Percentiles rank a stretch among this genome's conserved stretches.
phyloP scores from a whole-genome alignment of 1,284 basidiomycete species.

The Xerocomus cyaneibrunnescens region DNA sequence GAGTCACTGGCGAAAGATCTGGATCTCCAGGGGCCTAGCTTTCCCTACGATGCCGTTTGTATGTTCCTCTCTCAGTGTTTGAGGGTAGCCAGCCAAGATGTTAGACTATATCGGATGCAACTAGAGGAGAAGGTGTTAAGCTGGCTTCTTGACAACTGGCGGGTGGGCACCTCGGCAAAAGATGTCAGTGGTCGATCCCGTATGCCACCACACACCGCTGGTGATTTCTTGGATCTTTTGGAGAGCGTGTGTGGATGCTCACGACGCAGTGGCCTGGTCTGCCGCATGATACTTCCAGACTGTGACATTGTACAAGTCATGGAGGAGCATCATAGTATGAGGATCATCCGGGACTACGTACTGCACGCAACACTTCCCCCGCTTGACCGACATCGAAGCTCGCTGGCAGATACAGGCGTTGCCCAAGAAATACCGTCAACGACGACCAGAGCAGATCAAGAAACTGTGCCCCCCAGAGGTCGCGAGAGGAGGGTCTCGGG shows the following conservation, averaged over 20 bases:
- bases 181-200: slow-evolving; percentile 40
- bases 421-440: slow-evolving; percentile 6
- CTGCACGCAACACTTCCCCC: slow-evolving; percentile 62
- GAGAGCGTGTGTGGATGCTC: slow-evolving; percentile 59
- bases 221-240: slow-evolving; percentile 65
- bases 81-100: slow-evolving; percentile 70
- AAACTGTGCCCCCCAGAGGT: slow-evolving; percentile 45
- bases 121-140: slow-evolving; percentile 80
- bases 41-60: slow-evolving; percentile 86
- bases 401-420: not conserved
- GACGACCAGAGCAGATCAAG: slow-evolving; percentile 21
- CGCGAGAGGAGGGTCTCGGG: slow-evolving; percentile 66
- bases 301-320: slow-evolving; percentile 62
- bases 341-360: slow-evolving; percentile 67
- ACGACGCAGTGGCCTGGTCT: slow-evolving; percentile 46
- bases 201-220: slow-evolving; percentile 51
- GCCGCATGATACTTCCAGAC: slow-evolving; percentile 58
- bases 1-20: slow-evolving; percentile 76
- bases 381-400: slow-evolving; percentile 25
- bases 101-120: slow-evolving; percentile 75
- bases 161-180: slow-evolving; percentile 42
- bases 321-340: slow-evolving; percentile 55
- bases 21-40: slow-evolving; percentile 83
- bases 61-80: slow-evolving; percentile 70
- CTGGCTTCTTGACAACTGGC: slow-evolving; percentile 84